Conservation (phyloP, 1,139 yeast species). For the Hemisphaericaspora xylanilytica region DNA sequence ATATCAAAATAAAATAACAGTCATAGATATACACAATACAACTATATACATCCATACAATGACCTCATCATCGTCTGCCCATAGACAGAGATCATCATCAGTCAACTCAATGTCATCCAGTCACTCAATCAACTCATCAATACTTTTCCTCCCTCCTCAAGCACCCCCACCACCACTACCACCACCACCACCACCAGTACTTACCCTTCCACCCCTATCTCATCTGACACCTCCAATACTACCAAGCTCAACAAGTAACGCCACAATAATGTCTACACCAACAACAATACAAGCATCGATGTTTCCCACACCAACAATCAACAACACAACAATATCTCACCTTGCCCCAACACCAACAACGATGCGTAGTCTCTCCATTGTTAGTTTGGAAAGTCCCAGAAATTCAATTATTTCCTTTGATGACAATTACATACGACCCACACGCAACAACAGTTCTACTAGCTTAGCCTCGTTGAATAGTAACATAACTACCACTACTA, state of each 20-base stretch:
- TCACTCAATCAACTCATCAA: constrained; percentile 17
- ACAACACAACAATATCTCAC: neutral
- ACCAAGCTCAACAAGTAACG: neutral
- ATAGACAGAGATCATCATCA: constrained; percentile 32
- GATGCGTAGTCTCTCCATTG: constrained; percentile 37
- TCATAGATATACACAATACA: neutral
- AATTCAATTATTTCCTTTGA: constrained; percentile 44
- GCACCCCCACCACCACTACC: constrained; percentile 4
- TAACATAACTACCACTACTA: neutral
- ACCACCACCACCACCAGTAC: constrained; percentile 3
- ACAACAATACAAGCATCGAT: constrained; percentile 3
- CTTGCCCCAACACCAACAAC: constrained; percentile 15
- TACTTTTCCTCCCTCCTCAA: neutral
- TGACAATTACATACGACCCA: constrained; percentile 28
- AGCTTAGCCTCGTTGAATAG: constrained; percentile 25
- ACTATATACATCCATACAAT: neutral
- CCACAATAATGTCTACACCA: constrained; percentile 1
- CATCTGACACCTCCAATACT: constrained; percentile 3
- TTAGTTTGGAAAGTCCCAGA: constrained; percentile 41
- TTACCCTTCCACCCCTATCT: neutral
- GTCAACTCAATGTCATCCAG: constrained; percentile 32
- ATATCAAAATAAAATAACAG: too few relatives aligned
- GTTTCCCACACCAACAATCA: constrained; percentile 1
- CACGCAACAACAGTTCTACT: constrained; percentile 34
- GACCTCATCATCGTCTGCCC: constrained; percentile 1